Base-by-base conservation (phyloP, 164 flowering plant species). In the Buxus sempervirens region DNA sequence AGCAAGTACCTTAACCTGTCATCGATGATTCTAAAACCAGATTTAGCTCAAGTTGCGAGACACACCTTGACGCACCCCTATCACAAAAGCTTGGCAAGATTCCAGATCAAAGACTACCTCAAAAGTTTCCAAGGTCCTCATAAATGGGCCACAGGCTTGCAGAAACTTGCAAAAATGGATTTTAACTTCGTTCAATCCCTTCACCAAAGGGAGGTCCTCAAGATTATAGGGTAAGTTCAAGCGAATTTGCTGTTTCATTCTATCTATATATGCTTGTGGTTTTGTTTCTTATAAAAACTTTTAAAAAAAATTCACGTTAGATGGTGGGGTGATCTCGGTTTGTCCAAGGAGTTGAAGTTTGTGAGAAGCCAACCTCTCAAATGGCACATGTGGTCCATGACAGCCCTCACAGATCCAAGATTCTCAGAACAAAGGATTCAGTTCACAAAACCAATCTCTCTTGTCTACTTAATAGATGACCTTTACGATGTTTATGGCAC, bases 401-500 rank as follows among this genome's bases (percentile, higher is more conserved):
- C 73, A 0, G 9, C 41, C 13, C 70, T 82, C 12, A 41, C 73
- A 8, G 84, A 86, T 68, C 81, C 85, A 6, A 68, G 55, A 38
- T 60, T 76, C 26, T 81, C 88, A 5, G 62, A 79, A 41, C 69
- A 67, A 45, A 78, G 95, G 54, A 42, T 83, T 18, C 81, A 81
- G 41, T 73, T 84, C 21, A 76, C 89, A 9, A 89, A 89, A 62
- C 58, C 79, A 23, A 80, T 83, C 25, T 61, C 90, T n/a, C 60
- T 90, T 0, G 26, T 88, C 58, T 85, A 79, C 61, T 4, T 88
- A 7, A 79, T 90, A 1, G 96, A 90, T 58, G 96, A 90, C 58
- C 82, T 86, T 28, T 88, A 75, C 51, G 93, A 90, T 72, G 63
- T 86, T 51, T 70, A 79, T 57, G 93, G 91, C 14, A 75, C 80